Percentiles rank a stretch among this genome's conserved stretches.
These are phyloP conservation scores for Calendula officinalis DNA, from an alignment of 129 eudicot genomes.

Conservation along the genomic window DNA sequence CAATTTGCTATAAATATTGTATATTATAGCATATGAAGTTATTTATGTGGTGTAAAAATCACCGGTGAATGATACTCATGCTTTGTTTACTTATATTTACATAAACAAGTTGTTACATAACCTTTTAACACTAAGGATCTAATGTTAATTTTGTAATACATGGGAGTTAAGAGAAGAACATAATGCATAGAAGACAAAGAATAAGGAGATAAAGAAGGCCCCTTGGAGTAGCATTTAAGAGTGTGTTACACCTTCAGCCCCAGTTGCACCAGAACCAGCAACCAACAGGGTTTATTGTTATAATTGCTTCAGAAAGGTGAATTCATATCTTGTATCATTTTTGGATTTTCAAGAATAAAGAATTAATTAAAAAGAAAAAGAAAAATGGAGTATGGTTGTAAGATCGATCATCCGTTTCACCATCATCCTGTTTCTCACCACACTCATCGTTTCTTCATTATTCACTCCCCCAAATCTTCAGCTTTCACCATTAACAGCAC, in stretches of 20 bases:
- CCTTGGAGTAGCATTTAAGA: constrained; percentile 99
- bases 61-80: too few species aligned
- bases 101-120: too few species aligned
- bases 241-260: constrained; percentile 15
- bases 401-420: constrained; percentile 35
- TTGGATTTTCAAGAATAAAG: constrained; percentile 1
- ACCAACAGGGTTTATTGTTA: constrained; percentile 36
- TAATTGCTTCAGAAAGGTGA: constrained; percentile 45
- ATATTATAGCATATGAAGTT: too few species aligned
- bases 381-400: constrained; percentile 24
- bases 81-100: too few species aligned
- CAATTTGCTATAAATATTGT: too few species aligned
- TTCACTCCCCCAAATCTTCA: constrained; percentile 37
- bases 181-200: too few species aligned
- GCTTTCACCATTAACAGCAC: constrained; percentile 22
- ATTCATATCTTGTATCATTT: constrained; percentile 29
- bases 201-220: constrained; percentile 39
- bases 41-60: too few species aligned
- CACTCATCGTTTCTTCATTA: constrained; percentile 26
- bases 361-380: not conserved
- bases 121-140: too few species aligned
- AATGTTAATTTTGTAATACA: too few species aligned
- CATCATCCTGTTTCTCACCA: constrained; percentile 33
- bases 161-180: too few species aligned
- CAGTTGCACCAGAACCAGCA: constrained; percentile 1